Evolutionary conservation across 306 rosid genomes (phyloP).

Genomic region (Trifolium repens): DNA sequence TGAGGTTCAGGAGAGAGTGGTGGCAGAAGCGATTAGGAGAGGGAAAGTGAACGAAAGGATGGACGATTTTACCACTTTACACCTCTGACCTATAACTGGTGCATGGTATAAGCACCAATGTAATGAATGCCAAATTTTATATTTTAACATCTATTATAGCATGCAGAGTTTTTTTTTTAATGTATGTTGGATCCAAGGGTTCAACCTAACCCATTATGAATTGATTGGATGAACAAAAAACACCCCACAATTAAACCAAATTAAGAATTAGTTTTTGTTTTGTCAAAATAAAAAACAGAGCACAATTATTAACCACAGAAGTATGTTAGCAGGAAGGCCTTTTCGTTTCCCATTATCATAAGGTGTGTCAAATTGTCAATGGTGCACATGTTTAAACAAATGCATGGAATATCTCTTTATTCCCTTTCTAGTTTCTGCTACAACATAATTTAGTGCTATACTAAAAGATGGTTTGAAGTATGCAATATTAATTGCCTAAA

Average conservation of each 20-base stretch:
- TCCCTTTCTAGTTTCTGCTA: slow-evolving; percentile 2
- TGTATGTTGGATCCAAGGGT: too few species aligned
- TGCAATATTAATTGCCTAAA: slow-evolving; percentile 5
- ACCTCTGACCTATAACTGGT: too few species aligned
- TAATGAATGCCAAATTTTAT: too few species aligned
- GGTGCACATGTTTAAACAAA: slow-evolving; percentile 15
- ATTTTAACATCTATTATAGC: too few species aligned
- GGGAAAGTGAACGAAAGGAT: too few species aligned
- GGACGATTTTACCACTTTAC: too few species aligned
- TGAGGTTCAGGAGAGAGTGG: too few species aligned
- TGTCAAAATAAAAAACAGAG: background rate
- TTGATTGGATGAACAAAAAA: too few species aligned
- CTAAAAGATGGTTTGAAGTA: slow-evolving; percentile 13
- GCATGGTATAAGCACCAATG: too few species aligned
- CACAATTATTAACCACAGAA: slow-evolving; percentile 21
- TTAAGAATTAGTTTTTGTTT: background rate
- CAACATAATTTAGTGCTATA: slow-evolving; percentile 12
- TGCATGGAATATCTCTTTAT: slow-evolving; percentile 14
- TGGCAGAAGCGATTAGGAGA: too few species aligned
- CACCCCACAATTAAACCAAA: background rate
- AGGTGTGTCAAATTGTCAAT: background rate
- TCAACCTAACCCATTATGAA: too few species aligned
- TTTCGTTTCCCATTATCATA: slow-evolving; percentile 4
- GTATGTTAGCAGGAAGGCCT: slow-evolving; percentile 4
- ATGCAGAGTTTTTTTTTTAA: too few species aligned